Percentiles rank a stretch among this genome's conserved stretches.
Evolutionary conservation across 164 flowering plant species (phyloP).

Genomic region (Magnolia officinalis): DNA sequence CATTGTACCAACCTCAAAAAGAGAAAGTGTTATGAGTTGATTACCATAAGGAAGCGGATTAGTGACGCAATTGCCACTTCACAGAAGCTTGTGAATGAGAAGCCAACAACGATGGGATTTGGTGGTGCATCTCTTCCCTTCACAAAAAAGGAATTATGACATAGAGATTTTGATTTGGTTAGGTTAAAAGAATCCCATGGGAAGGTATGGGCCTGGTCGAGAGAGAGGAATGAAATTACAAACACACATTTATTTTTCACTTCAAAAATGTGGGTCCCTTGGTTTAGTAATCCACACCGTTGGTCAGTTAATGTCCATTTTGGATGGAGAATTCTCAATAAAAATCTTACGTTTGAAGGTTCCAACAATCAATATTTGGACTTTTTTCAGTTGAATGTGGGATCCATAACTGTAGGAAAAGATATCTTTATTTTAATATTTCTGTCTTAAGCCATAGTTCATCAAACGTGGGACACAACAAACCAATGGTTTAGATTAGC

Average conservation of each 20-base stretch:
- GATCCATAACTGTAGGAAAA: too few species aligned
- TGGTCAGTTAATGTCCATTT: too few species aligned
- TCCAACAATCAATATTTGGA: too few species aligned
- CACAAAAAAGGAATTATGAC: neutral
- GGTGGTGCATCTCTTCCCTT: neutral
- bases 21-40: neutral
- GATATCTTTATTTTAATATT: too few species aligned
- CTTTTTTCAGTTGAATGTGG: too few species aligned
- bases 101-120: neutral
- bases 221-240: neutral
- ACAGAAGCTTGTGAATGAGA: neutral
- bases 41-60: neutral
- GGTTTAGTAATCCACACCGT: too few species aligned
- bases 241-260: neutral
- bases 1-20: neutral
- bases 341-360: too few species aligned
- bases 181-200: neutral
- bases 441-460: too few species aligned
- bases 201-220: neutral
- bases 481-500: too few species aligned
- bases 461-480: too few species aligned
- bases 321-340: too few species aligned
- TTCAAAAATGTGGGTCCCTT: neutral
- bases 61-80: neutral
- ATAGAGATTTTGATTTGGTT: neutral